A percentile compares a stretch with the other conserved stretches of the same genome.
These are phyloP conservation scores for Musa beccarii DNA, from an alignment of 176 grass and related monocot genomes.

Conservation along the genomic window DNA sequence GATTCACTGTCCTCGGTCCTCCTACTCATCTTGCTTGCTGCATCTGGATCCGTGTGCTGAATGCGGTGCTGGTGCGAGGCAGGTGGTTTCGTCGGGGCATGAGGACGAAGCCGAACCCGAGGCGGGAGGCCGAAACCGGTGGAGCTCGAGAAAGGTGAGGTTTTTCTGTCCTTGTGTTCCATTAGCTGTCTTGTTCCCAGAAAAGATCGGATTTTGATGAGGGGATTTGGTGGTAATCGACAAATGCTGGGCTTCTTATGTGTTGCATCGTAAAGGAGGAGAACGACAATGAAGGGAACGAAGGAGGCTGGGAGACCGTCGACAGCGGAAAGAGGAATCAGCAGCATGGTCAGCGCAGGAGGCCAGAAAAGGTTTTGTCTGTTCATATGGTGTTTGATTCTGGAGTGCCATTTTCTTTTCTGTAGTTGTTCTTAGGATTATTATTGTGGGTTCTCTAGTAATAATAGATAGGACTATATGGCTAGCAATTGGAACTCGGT, in stretches of 20 bases:
- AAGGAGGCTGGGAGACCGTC: conserved; percentile 60
- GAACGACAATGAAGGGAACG: conserved; percentile 17
- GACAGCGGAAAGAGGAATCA: conserved; percentile 39
- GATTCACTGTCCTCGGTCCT: neutral
- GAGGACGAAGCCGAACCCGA: conserved; percentile 18
- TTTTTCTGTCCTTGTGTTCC: neutral
- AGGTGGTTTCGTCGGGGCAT: conserved; percentile 40
- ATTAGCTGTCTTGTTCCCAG: neutral
- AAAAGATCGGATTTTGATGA: conserved; percentile 5
- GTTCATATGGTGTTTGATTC: neutral
- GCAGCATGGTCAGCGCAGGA: conserved; percentile 25
- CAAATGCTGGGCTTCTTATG: neutral
- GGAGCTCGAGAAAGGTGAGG: conserved; percentile 23
- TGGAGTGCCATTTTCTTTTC: neutral
- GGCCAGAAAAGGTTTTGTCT: conserved; percentile 50
- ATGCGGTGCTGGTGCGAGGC: conserved; percentile 14
- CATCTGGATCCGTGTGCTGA: conserved; percentile 26
- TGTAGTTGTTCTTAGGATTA: neutral
- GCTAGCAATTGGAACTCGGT: too few species aligned
- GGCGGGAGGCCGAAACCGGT: conserved; percentile 14
- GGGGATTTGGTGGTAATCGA: conserved; percentile 4
- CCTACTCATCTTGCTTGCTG: neutral
- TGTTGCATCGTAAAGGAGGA: conserved; percentile 6
- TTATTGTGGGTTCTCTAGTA: neutral
- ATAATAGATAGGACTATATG: too few species aligned